Conservation (phyloP, 2,329 filamentous ascomycete species). For the Colletotrichum zoysiae region DNA sequence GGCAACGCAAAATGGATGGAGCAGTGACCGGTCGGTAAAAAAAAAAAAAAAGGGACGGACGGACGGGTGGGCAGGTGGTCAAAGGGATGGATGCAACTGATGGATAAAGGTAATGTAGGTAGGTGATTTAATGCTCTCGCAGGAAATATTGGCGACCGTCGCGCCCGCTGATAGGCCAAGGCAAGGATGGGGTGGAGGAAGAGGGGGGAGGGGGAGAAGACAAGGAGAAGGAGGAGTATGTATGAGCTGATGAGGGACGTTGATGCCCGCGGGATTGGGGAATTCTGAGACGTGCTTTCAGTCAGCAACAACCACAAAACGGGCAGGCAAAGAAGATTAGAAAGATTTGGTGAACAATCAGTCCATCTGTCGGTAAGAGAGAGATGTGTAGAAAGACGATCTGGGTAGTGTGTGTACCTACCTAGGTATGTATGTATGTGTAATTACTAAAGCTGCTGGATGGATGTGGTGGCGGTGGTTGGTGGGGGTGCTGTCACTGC, state of each 20-base stretch:
- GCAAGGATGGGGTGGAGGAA: neutral
- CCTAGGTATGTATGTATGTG: no score
- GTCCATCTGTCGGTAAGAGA: neutral
- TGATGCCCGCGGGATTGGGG: slow-evolving; percentile 11
- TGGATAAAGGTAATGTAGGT: slow-evolving; percentile 3
- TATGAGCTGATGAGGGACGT: slow-evolving; percentile 8
- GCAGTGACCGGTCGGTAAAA: slow-evolving; percentile 5
- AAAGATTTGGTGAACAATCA: neutral
- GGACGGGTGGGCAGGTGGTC: neutral
- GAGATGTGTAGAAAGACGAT: neutral
- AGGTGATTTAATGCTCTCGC: slow-evolving; percentile 30
- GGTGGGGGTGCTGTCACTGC: neutral
- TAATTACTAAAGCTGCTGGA: neutral
- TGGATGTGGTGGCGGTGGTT: neutral
- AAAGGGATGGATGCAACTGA: neutral
- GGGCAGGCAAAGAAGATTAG: neutral
- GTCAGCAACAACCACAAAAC: slow-evolving; percentile 18
- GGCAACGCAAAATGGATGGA: slow-evolving; percentile 29
- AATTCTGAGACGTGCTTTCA: slow-evolving; percentile 29
- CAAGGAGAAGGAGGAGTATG: neutral
- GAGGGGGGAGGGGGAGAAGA: neutral
- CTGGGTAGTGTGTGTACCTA: no score
- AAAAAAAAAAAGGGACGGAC: slow-evolving; percentile 9
- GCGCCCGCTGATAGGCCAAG: slow-evolving; percentile 28
- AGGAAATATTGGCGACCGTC: slow-evolving; percentile 29